Evolutionary conservation across 176 grass and related monocot genomes (phyloP), one percentile per base, ranked within the genome.

Genomic region (Aechmea fasciata): DNA sequence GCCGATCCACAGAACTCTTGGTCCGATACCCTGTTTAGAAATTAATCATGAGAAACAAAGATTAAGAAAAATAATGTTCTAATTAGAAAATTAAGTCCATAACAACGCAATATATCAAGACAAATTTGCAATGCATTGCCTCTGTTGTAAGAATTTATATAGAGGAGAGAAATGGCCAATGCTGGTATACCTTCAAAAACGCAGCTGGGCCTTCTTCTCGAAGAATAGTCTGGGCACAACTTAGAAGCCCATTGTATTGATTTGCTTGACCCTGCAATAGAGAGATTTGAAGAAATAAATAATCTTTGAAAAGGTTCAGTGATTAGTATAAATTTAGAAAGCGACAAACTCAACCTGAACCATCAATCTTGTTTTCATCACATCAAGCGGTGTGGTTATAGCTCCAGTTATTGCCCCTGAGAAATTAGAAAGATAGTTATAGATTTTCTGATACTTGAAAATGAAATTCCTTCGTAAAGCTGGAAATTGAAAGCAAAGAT

Each of bases 291-390:
- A 53, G 48, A 74, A 41, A 15, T 33, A 41, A n/a, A 55, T n/a
- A 80, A 63, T 47, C 55, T 18, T 12, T 7, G 18, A 29, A 13
- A 11, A 8, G 10, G 11, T 13, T 50, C 28, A 52, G 2, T 0
- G 14, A 0, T 2, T 51, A 24, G 25, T 8, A 77, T 33, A 26
- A 26, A 70, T 10, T 51, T 63, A 47, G 1, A 86, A 74, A 13
- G 15, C 49, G 49, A 15, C 63, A 11, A 28, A 59, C 49, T 48
- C 62, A 25, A 97, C 94, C 94, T 97, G 86, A 90, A 97, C 52
- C 94, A 97, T 97, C 75, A 93, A 70, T 79, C 94, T 85, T 52
- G 94, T 99, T 69, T 99, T 99, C 84, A 99, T 66, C 3, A 99
- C 94, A 78, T 93, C 94, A 22, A 99, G 86, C 3, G 94, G 89